Base-by-base conservation (phyloP, 2,329 filamentous ascomycete species). In the Mycosphaerella sp. region DNA sequence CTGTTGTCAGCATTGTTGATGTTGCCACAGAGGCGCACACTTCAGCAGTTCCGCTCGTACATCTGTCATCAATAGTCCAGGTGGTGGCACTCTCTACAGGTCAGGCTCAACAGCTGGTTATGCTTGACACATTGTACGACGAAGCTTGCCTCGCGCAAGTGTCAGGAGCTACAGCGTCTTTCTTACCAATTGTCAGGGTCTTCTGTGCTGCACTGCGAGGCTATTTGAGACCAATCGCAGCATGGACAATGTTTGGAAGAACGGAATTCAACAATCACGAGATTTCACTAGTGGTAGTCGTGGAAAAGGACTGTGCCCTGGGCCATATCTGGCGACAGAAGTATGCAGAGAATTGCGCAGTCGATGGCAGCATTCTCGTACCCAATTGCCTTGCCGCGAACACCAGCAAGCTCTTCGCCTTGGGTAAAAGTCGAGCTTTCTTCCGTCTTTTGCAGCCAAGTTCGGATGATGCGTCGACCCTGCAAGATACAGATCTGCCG, bases 391-490 rank as follows among this genome's bases (percentile, higher is more conserved):
- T 96, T 4, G 81, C 84, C 39, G 78, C 84, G 2, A 80, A 84
- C 1, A 82, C 82, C 0, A 73, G 76, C 23, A 86, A 84, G 58
- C 89, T 96, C 38, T 92, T 95, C 64, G 89, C 85, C 1, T 85
- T 89, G 1, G 92, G 92, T 0, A 96, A 96, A 70, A 95, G 86
- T 63, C 84, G 93, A 52, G 82, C 93, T 1, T 86, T 96, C 43
- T 73, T 96, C n/a, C 85, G 84, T 56, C 80, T 85, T 45, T 75
- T 95, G 9, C 81, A 83, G 52, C 48, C 55, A 41, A 38, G 48
- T 6, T 23, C 47, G 23, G 50, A 41, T 10, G 12, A 32, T 7
- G 11, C 23, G 12, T 34, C 14, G 17, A 32, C 17, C 7, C 10
- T n/a, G 12, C 40, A 31, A 8, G 40, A 14, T 32, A 48, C 23